Conservation (phyloP, 1,139 yeast genomes). For the Pichia sorboxylosa region DNA sequence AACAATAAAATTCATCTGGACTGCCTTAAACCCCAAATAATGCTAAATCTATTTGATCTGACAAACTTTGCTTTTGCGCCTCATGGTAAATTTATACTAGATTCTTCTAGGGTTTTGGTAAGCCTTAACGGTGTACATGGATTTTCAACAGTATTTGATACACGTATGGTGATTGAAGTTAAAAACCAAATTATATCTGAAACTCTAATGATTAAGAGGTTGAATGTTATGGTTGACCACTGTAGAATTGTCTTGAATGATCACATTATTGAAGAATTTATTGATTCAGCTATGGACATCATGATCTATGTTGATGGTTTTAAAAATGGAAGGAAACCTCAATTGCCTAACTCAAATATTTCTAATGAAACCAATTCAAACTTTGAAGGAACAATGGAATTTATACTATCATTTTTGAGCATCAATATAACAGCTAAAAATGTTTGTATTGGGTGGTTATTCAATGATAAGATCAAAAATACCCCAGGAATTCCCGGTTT, state of each 20-base stretch:
- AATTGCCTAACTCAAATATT: background rate
- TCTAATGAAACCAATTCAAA: constrained; percentile 1
- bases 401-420: constrained; percentile 29
- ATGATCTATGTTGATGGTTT: constrained; percentile 1
- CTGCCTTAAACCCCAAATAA: too few relatives aligned
- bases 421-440: constrained; percentile 54
- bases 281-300: constrained; percentile 13
- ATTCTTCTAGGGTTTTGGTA: too few relatives aligned
- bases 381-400: constrained; percentile 6
- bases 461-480: constrained; percentile 25
- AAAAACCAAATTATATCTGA: too few relatives aligned
- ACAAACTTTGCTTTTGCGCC: too few relatives aligned
- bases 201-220: too few relatives aligned
- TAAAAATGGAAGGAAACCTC: too few relatives aligned
- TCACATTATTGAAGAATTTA: constrained; percentile 23
- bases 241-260: constrained; percentile 50
- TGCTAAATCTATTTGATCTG: too few relatives aligned
- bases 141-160: too few relatives aligned
- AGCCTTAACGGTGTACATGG: too few relatives aligned
- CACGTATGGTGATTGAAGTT: too few relatives aligned
- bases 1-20: too few relatives aligned
- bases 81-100: too few relatives aligned
- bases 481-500: constrained; percentile 44
- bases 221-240: constrained; percentile 49
- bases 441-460: constrained; percentile 70